Conservation (phyloP, 2,329 filamentous ascomycete species). For the Neurospora sp. region DNA sequence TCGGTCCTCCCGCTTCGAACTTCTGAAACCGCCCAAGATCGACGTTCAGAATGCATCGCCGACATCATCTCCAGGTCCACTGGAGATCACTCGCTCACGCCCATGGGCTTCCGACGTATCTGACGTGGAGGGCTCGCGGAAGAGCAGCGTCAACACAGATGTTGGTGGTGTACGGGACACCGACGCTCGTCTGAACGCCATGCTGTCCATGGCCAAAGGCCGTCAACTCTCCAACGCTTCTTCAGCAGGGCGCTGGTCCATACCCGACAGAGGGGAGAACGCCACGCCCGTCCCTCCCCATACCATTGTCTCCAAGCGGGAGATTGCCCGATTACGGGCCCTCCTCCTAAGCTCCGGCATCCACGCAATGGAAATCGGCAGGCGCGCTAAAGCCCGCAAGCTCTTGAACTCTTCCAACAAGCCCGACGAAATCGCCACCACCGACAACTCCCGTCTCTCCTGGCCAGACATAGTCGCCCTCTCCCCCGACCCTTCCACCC, state of each 20-base stretch:
- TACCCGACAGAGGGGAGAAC: conserved; percentile 32
- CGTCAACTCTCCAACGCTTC: conserved; percentile 14
- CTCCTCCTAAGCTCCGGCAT: conserved; percentile 78
- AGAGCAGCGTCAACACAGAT: conserved; percentile 20
- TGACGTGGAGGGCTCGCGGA: conserved; percentile 27
- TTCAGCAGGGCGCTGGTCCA: conserved; percentile 38
- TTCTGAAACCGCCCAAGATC: conserved; percentile 39
- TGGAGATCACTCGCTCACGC: conserved; percentile 9
- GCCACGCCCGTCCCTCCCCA: conserved; percentile 18
- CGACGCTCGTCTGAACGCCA: conserved; percentile 28
- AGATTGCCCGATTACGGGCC: conserved; percentile 69
- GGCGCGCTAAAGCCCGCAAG: conserved; percentile 46
- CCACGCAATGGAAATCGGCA: conserved; percentile 73
- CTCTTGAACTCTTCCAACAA: conserved; percentile 26
- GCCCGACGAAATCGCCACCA: not conserved
- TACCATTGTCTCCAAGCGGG: conserved; percentile 50
- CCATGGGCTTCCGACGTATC: conserved; percentile 24
- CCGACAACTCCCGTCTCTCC: conserved; percentile 16
- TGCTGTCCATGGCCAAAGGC: conserved; percentile 19
- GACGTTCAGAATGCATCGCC: conserved; percentile 35
- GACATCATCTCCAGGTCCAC: conserved; percentile 24
- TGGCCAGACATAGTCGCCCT: conserved; percentile 38
- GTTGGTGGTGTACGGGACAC: conserved; percentile 19
- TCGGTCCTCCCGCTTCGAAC: conserved; percentile 36
- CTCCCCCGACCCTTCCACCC: conserved; percentile 24